Conservation (phyloP, 169 alveolate species). For the Plasmodium knowlesi region DNA sequence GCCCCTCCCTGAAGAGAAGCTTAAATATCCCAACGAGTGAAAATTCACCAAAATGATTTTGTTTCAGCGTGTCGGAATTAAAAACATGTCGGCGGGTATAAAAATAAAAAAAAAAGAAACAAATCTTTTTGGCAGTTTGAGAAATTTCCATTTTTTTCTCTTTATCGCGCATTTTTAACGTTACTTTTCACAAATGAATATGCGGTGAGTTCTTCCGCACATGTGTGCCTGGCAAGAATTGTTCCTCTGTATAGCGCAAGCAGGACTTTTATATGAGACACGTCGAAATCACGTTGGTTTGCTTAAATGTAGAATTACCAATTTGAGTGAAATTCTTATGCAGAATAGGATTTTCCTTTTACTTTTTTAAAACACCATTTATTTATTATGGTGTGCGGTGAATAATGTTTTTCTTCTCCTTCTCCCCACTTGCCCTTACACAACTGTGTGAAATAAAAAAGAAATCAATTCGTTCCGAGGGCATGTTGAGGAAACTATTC, state of each 20-base stretch:
- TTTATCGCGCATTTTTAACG: not conserved
- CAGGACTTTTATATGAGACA: not conserved
- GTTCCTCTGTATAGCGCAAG: not conserved
- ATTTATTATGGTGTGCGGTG: not conserved
- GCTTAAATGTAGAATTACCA: not conserved
- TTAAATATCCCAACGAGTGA: not conserved
- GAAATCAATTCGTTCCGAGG: not conserved
- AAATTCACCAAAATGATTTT: not conserved
- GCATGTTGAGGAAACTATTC: not conserved
- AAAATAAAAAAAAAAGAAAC: not conserved
- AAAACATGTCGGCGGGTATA: not conserved
- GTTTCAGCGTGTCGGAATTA: not conserved
- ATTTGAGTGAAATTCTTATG: not conserved
- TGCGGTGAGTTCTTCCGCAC: not conserved
- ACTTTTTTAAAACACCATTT: not conserved
- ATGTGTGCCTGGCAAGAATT: not conserved
- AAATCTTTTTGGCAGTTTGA: not conserved
- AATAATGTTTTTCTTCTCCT: not conserved
- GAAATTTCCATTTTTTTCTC: not conserved
- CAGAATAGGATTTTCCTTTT: not conserved
- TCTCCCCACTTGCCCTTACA: not conserved
- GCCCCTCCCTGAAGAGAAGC: not conserved
- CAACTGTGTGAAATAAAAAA: not conserved
- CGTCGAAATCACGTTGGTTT: not conserved
- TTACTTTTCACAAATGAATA: not conserved